A percentile compares a stretch with the other conserved stretches of the same genome.
Conservation (phyloP, 495 filamentous ascomycete species). For the Tetracladium setigerum region DNA sequence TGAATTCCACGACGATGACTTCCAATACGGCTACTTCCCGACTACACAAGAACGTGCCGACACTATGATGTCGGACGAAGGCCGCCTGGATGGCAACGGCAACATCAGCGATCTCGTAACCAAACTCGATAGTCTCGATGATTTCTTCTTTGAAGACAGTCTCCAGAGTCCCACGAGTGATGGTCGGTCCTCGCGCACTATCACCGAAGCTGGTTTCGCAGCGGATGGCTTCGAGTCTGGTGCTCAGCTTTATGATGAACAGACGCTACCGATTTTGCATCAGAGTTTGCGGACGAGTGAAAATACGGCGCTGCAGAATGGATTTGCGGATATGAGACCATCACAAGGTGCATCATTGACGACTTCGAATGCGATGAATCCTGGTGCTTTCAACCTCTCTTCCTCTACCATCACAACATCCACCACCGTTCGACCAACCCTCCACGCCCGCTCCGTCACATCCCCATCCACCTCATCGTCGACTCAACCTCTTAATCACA, state of each 20-base stretch:
- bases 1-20: conserved; percentile 87
- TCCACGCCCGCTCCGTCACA: conserved; percentile 68
- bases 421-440: conserved; percentile 35
- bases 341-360: conserved; percentile 27
- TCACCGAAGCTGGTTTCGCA: conserved; percentile 51
- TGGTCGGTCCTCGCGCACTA: conserved; percentile 52
- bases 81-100: conserved; percentile 54
- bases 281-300: conserved; percentile 70
- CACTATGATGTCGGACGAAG: conserved; percentile 89
- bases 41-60: conserved; percentile 56
- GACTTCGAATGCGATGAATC: conserved; percentile 57
- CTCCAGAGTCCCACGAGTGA: conserved; percentile 45
- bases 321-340: conserved; percentile 67
- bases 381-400: conserved; percentile 45
- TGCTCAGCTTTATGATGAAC: conserved; percentile 87
- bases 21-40: conserved; percentile 71
- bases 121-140: conserved; percentile 87
- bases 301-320: conserved; percentile 77
- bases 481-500: conserved; percentile 41
- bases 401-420: conserved; percentile 11
- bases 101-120: conserved; percentile 81
- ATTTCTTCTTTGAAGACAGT: conserved; percentile 71
- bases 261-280: conserved; percentile 83
- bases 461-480: conserved; percentile 51
- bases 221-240: conserved; percentile 57